Evolutionary conservation across 106 monocot species (phyloP).

Genomic region (Platanthera zijinensis): DNA sequence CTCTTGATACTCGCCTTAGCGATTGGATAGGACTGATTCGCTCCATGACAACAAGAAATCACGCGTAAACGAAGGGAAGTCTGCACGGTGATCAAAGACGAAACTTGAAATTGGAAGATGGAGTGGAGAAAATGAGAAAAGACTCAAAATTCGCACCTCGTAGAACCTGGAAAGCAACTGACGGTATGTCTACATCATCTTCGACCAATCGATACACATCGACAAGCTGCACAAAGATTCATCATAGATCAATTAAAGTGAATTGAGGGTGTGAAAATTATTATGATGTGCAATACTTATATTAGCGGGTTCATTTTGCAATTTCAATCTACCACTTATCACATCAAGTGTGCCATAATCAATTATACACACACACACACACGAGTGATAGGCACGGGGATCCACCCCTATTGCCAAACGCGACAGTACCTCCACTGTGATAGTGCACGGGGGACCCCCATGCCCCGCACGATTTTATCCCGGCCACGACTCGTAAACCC

Average conservation of each 20-base stretch:
- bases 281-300: too few relatives aligned
- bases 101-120: not conserved
- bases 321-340: too few relatives aligned
- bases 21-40: slow-evolving; percentile 76
- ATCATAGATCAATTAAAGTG: not conserved
- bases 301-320: too few relatives aligned
- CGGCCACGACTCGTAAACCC: too few relatives aligned
- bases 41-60: slow-evolving; percentile 93
- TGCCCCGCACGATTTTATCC: too few relatives aligned
- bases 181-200: slow-evolving; percentile 70
- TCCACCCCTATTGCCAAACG: too few relatives aligned
- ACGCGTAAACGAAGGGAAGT: slow-evolving; percentile 63
- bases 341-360: too few relatives aligned
- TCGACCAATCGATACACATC: slow-evolving; percentile 90
- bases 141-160: slow-evolving; percentile 35
- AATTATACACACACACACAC: too few relatives aligned
- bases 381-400: too few relatives aligned
- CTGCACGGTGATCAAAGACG: slow-evolving; percentile 29
- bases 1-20: slow-evolving; percentile 5
- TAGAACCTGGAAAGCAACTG: slow-evolving; percentile 70
- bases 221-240: slow-evolving; percentile 41
- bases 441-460: too few relatives aligned
- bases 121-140: not conserved
- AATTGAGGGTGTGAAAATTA: too few relatives aligned
- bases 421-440: too few relatives aligned